These are phyloP conservation scores for Alternaria brassicicola DNA, from an alignment of 2,329 filamentous ascomycete species.

Conservation along the genomic window DNA sequence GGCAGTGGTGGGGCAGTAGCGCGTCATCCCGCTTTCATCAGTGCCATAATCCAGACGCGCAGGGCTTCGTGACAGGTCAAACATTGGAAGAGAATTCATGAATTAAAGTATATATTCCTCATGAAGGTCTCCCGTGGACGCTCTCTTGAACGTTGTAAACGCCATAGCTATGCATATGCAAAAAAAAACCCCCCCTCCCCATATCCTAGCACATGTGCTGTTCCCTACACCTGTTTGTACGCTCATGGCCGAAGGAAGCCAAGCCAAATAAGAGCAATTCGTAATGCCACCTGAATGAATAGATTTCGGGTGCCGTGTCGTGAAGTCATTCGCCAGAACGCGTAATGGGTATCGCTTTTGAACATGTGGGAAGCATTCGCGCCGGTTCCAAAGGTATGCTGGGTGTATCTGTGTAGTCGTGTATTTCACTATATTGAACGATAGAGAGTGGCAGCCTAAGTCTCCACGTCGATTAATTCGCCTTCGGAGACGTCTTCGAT, in stretches of 20 bases:
- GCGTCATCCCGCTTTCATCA: constrained; percentile 5
- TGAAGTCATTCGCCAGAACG: constrained; percentile 24
- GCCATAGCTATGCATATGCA: constrained; percentile 36
- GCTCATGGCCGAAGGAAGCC: constrained; percentile 2
- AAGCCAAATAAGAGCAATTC: constrained; percentile 1
- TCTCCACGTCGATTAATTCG: constrained; percentile 39
- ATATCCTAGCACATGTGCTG: constrained; percentile 21
- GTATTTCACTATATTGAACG: background rate
- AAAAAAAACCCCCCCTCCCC: no score
- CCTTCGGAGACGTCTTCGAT: constrained; percentile 44
- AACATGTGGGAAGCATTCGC: constrained; percentile 33
- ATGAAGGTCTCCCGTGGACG: constrained; percentile 3
- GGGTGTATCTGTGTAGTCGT: constrained; percentile 1
- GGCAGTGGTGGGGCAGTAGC: constrained; percentile 13
- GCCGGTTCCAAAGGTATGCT: constrained; percentile 13
- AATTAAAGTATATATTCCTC: background rate
- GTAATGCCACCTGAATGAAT: constrained; percentile 11
- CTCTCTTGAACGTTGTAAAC: constrained; percentile 15
- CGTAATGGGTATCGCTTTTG: constrained; percentile 42
- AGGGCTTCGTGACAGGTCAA: background rate
- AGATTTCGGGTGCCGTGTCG: constrained; percentile 13
- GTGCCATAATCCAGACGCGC: background rate
- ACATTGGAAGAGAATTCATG: background rate
- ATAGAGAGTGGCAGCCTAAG: constrained; percentile 9
- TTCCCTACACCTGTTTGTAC: constrained; percentile 13